Evolutionary conservation across 2,329 filamentous ascomycete species (phyloP).

Genomic region (Exophiala phaeomuriformis): DNA sequence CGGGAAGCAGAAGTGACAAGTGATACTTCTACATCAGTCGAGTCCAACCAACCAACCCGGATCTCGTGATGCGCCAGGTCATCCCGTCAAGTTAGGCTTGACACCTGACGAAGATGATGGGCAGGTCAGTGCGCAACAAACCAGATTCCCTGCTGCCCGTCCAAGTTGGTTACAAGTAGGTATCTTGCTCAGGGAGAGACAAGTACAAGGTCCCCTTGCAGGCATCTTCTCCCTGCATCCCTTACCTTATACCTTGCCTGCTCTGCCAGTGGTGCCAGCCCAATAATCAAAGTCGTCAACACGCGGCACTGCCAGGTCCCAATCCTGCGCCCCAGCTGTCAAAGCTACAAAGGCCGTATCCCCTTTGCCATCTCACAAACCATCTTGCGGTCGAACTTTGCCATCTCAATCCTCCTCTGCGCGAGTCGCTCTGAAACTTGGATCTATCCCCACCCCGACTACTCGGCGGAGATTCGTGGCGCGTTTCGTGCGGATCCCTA

Average conservation of each 20-base stretch:
- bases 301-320: neutral
- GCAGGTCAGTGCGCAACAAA: neutral
- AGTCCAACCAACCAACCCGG: neutral
- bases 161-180: neutral
- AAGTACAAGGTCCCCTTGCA: neutral
- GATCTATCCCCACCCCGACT: neutral
- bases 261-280: too few species aligned
- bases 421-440: neutral
- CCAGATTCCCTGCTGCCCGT: neutral
- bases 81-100: neutral
- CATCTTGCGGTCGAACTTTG: neutral
- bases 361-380: too few species aligned
- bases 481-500: neutral
- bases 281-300: neutral
- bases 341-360: too few species aligned
- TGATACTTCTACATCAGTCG: neutral
- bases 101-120: slow-evolving; percentile 2
- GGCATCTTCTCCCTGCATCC: neutral
- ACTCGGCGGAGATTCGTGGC: slow-evolving; percentile 3
- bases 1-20: too few species aligned
- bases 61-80: neutral
- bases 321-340: neutral
- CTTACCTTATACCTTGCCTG: neutral
- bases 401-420: too few species aligned
- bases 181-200: neutral